These are phyloP conservation scores for Ustilago lituana DNA, from an alignment of 1,284 basidiomycete species.

Conservation along the genomic window DNA sequence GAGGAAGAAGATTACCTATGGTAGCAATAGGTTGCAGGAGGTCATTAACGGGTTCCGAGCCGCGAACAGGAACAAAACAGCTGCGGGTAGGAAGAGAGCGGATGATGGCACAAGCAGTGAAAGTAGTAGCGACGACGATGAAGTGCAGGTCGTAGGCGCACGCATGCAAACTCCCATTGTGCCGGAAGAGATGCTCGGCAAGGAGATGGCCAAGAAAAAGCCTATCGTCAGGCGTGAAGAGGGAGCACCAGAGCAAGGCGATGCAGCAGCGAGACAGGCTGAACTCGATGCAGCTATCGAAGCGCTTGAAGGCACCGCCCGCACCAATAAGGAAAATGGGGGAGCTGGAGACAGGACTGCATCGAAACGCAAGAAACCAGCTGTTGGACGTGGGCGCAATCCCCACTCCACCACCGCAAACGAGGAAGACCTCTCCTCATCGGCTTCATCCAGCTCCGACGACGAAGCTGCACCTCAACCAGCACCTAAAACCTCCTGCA, in stretches of 20 bases:
- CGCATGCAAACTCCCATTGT: slow-evolving; percentile 32
- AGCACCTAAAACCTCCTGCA: slow-evolving; percentile 2
- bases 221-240: slow-evolving; percentile 48
- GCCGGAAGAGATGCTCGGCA: slow-evolving; percentile 53
- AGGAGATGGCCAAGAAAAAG: slow-evolving; percentile 50
- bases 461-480: slow-evolving; percentile 6
- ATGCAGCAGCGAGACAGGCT: slow-evolving; percentile 9
- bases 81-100: neutral
- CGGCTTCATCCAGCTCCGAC: slow-evolving; percentile 6
- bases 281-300: slow-evolving; percentile 49
- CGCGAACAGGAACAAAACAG: slow-evolving; percentile 25
- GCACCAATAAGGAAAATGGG: neutral
- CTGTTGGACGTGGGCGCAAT: neutral
- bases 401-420: neutral
- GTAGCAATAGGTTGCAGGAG: slow-evolving; percentile 85
- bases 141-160: slow-evolving; percentile 35
- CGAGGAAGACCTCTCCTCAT: slow-evolving; percentile 13
- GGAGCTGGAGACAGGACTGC: neutral
- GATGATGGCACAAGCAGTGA: slow-evolving; percentile 4
- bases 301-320: slow-evolving; percentile 31
- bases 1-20: slow-evolving; percentile 79
- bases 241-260: neutral
- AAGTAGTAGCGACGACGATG: slow-evolving; percentile 25
- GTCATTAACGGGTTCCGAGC: slow-evolving; percentile 80
- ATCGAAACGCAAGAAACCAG: slow-evolving; percentile 13